Evolutionary conservation across 768 basidiomycete species (phyloP).

Genomic region (Boletus rufocinnamomeus): DNA sequence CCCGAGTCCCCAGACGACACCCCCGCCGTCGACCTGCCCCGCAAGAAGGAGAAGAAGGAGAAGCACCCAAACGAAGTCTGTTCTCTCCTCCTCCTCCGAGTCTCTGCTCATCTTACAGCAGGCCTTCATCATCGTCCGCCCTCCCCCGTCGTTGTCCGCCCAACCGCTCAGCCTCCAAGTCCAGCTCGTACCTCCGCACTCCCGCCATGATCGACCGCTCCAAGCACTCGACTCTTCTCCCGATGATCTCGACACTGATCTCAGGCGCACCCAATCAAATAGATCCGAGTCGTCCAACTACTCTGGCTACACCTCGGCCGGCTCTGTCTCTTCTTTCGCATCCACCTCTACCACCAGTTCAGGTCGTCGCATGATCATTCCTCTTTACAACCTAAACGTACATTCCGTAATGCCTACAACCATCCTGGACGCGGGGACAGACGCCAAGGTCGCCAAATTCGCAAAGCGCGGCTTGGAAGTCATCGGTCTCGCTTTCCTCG

Average conservation of each 20-base stretch:
- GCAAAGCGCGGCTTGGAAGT: conserved; percentile 73
- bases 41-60: too few species aligned
- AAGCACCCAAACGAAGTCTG: too few species aligned
- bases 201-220: conserved; percentile 44
- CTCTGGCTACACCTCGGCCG: conserved; percentile 53
- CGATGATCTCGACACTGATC: conserved; percentile 32
- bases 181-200: conserved; percentile 73
- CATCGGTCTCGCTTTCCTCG: conserved; percentile 73
- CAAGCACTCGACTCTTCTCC: conserved; percentile 47
- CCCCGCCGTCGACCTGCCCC: too few species aligned
- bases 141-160: conserved; percentile 81
- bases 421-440: conserved; percentile 86
- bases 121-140: conserved; percentile 92
- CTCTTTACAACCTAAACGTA: conserved; percentile 83
- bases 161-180: conserved; percentile 91
- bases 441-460: conserved; percentile 82
- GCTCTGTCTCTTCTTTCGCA: conserved; percentile 41
- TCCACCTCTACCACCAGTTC: conserved; percentile 47
- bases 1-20: too few species aligned
- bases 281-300: conserved; percentile 51
- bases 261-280: conserved; percentile 38
- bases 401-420: conserved; percentile 87
- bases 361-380: conserved; percentile 75
- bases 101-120: conserved; percentile 33
- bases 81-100: conserved; percentile 9